Conservation (phyloP, 208 protist species). For the Naegleria gruberi region DNA sequence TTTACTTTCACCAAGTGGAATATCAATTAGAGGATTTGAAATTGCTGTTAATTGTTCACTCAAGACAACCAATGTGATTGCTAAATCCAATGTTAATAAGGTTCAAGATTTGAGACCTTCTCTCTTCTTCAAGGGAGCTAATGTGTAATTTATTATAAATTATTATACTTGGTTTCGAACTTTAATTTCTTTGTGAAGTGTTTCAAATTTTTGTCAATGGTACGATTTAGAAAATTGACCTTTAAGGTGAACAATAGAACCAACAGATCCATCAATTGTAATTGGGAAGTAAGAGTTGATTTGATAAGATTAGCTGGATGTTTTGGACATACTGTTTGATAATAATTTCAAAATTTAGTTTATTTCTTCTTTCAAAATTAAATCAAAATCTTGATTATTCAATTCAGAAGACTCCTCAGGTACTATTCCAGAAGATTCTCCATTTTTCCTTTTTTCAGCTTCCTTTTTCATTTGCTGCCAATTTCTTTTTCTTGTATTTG, state of each 20-base stretch:
- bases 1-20: neutral
- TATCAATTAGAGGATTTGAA: neutral
- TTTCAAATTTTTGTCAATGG: neutral
- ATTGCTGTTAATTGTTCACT: neutral
- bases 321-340: too few species aligned
- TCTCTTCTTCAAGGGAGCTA: slow-evolving; percentile 13
- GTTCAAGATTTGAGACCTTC: slow-evolving; percentile 15
- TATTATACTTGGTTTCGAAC: too few species aligned
- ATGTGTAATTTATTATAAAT: neutral
- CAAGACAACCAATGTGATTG: neutral
- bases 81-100: neutral
- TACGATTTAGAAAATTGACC: too few species aligned
- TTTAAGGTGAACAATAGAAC: too few species aligned
- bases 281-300: too few species aligned
- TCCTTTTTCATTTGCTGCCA: neutral
- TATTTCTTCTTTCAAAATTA: too few species aligned
- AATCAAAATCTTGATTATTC: neutral
- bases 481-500: neutral
- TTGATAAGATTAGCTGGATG: too few species aligned
- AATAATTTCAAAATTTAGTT: too few species aligned
- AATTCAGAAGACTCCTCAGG: neutral
- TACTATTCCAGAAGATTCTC: too few species aligned
- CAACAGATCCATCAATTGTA: too few species aligned
- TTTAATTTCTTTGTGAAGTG: too few species aligned
- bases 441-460: neutral